Evolutionary conservation across 176 grass and related monocot genomes (phyloP).

Genomic region (Carex pumila): DNA sequence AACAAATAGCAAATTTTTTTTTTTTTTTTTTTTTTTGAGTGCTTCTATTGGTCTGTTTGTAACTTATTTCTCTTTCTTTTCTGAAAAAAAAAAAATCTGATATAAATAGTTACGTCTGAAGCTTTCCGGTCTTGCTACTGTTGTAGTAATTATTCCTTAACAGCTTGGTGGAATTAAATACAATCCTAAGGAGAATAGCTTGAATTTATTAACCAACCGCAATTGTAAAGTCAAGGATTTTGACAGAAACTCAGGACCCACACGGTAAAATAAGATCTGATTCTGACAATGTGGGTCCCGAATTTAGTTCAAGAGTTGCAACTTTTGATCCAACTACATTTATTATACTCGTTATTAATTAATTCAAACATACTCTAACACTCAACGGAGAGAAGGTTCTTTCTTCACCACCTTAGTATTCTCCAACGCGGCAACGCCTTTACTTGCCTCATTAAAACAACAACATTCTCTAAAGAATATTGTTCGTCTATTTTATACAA

Average conservation of each 20-base stretch:
- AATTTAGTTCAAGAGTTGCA: not conserved
- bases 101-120: not conserved
- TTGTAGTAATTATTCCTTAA: constrained; percentile 5
- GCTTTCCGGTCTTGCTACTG: constrained; percentile 2
- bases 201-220: not conserved
- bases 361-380: not conserved
- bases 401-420: constrained; percentile 18
- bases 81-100: not conserved
- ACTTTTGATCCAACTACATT: not conserved
- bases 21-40: no score
- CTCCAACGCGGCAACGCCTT: not conserved
- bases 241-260: constrained; percentile 5
- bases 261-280: not conserved
- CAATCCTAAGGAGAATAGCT: not conserved
- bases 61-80: not conserved
- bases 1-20: not conserved
- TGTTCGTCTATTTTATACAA: not conserved
- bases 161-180: not conserved
- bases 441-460: not conserved
- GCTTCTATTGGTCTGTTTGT: constrained; percentile 5
- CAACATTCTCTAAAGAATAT: not conserved
- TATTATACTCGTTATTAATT: not conserved
- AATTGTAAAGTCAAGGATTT: not conserved
- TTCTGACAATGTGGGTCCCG: constrained; percentile 3
- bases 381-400: constrained; percentile 18